Percentiles rank a stretch among this genome's conserved stretches.
Evolutionary conservation across 371 early-diverging fungal genomes (phyloP).

Genomic region (Syncephalis fuscata): DNA sequence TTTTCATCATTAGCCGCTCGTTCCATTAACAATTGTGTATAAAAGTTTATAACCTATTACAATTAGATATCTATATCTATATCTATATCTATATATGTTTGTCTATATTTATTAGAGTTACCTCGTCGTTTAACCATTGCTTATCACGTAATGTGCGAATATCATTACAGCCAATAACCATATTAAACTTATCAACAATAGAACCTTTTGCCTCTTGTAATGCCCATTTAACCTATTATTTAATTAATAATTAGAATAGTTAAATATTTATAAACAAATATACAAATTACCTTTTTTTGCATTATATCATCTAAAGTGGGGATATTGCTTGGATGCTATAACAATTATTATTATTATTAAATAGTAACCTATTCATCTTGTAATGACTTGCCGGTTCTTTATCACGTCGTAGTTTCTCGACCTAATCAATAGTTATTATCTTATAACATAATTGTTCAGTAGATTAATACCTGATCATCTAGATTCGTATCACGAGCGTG

Average conservation of each 20-base stretch:
- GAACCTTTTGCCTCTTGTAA: constrained; percentile 16
- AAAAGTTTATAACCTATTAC: constrained; percentile 67
- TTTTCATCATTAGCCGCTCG: constrained; percentile 21
- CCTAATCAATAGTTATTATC: too few relatives aligned
- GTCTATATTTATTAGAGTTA: constrained; percentile 2
- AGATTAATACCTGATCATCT: too few relatives aligned
- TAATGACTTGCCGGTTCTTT: too few relatives aligned
- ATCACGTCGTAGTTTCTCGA: too few relatives aligned
- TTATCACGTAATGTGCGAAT: constrained; percentile 50
- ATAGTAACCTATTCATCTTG: too few relatives aligned
- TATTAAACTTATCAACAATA: constrained; percentile 32
- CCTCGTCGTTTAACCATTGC: constrained; percentile 87
- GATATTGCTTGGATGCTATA: too few relatives aligned
- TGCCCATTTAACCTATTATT: constrained; percentile 11
- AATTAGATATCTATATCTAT: not conserved
- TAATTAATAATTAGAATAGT: not conserved
- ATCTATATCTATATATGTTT: not conserved
- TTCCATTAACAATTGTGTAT: constrained; percentile 53
- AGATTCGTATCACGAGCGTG: too few relatives aligned
- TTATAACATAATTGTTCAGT: too few relatives aligned
- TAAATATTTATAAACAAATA: too few relatives aligned
- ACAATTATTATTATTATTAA: too few relatives aligned
- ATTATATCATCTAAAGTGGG: too few relatives aligned
- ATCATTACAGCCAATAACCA: constrained; percentile 37
- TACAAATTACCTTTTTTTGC: too few relatives aligned